phyloP scores from a whole-genome alignment of 2,329 filamentous ascomycete species.

The Acrocalymma vagum region DNA sequence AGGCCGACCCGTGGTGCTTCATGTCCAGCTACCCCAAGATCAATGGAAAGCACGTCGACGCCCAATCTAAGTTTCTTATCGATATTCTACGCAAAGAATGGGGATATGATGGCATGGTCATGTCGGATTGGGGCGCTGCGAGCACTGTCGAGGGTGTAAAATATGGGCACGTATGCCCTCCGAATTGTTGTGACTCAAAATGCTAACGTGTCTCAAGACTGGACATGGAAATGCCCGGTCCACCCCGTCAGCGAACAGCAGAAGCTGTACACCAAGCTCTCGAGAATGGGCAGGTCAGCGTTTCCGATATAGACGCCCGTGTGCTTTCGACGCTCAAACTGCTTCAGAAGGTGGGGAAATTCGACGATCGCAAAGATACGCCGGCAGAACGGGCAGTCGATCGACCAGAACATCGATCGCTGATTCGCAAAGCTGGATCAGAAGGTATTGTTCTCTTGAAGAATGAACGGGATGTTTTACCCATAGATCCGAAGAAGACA shows the following conservation, averaged over 20 bases:
- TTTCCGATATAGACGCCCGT: slow-evolving; percentile 9
- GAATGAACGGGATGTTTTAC: slow-evolving; percentile 56
- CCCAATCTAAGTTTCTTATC: slow-evolving; percentile 56
- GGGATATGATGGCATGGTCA: slow-evolving; percentile 62
- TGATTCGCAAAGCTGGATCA: slow-evolving; percentile 49
- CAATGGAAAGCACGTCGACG: slow-evolving; percentile 14
- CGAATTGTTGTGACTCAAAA: slow-evolving; percentile 7
- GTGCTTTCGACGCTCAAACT: slow-evolving; percentile 11
- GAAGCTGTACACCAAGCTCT: slow-evolving; percentile 70
- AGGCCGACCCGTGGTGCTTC: slow-evolving; percentile 59
- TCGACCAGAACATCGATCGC: slow-evolving; percentile 16
- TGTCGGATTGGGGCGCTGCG: slow-evolving; percentile 70
- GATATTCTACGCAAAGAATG: slow-evolving; percentile 53
- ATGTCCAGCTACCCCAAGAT: slow-evolving; percentile 61
- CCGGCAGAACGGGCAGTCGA: slow-evolving; percentile 17
- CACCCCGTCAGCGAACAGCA: slow-evolving; percentile 71
- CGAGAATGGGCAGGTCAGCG: slow-evolving; percentile 57
- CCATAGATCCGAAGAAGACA: slow-evolving; percentile 47
- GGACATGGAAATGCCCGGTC: slow-evolving; percentile 30
- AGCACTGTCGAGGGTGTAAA: slow-evolving; percentile 56
- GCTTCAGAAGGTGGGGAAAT: slow-evolving; percentile 15
- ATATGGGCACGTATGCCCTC: slow-evolving; percentile 49
- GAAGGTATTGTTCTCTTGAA: slow-evolving; percentile 59
- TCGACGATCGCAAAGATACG: slow-evolving; percentile 11
- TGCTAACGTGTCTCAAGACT: slow-evolving; percentile 10